These are phyloP conservation scores for California macrophylla DNA, from an alignment of 441 rosid species.

Conservation along the genomic window DNA sequence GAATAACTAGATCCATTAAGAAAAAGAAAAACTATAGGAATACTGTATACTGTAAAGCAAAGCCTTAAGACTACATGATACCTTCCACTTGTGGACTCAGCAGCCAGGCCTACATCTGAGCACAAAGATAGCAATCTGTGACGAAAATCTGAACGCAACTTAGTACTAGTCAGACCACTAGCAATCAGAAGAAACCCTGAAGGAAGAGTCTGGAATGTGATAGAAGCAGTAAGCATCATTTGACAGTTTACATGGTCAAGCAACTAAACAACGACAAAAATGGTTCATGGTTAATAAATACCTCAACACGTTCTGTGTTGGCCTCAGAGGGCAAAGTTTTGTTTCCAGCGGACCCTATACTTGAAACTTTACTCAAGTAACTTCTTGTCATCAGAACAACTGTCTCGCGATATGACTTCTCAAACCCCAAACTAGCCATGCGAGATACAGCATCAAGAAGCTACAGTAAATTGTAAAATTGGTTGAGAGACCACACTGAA, in stretches of 20 bases:
- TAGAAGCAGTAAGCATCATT: conserved; percentile 45
- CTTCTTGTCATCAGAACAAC: conserved; percentile 94
- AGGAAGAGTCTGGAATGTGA: conserved; percentile 89
- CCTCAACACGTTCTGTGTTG: conserved; percentile 88
- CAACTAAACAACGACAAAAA: conserved; percentile 11
- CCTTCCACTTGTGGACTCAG: conserved; percentile 96
- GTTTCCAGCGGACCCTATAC: conserved; percentile 77
- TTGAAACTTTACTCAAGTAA: conserved; percentile 70
- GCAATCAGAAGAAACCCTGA: conserved; percentile 92
- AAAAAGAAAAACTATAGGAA: conserved; percentile 12
- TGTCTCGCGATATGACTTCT: conserved; percentile 97
- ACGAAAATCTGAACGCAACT: conserved; percentile 82
- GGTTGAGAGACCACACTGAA: conserved; percentile 23
- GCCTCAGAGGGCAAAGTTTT: conserved; percentile 77
- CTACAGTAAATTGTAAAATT: conserved; percentile 37
- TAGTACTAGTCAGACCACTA: conserved; percentile 56
- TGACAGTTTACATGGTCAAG: conserved; percentile 22
- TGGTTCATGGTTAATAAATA: conserved; percentile 21
- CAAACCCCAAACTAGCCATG: conserved; percentile 92
- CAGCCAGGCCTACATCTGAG: conserved; percentile 95
- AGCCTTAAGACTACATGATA: conserved; percentile 16
- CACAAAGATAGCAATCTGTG: conserved; percentile 91
- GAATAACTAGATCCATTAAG: conserved; percentile 12
- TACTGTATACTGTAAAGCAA: conserved; percentile 9
- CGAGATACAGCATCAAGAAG: conserved; percentile 98